These are phyloP conservation scores for Sporisorium sorghi DNA, from an alignment of 1,284 basidiomycete species.

Conservation along the genomic window DNA sequence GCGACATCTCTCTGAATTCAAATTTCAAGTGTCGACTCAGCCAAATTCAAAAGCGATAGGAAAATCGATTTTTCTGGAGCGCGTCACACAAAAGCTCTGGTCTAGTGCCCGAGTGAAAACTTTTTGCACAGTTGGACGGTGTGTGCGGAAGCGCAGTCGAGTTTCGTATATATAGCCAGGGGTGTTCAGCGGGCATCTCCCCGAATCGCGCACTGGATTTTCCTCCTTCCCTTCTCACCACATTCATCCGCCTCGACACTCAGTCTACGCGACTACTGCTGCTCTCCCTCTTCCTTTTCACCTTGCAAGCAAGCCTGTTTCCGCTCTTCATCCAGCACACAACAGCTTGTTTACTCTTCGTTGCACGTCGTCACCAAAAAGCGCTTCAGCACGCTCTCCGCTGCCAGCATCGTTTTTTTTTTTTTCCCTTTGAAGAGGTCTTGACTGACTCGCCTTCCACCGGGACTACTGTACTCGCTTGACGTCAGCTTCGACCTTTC, in stretches of 20 bases:
- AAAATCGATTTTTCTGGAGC: background rate
- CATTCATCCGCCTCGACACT: slow-evolving; percentile 51
- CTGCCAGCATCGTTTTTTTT: slow-evolving; percentile 22
- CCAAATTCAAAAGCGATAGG: slow-evolving; percentile 13
- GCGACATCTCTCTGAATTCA: background rate
- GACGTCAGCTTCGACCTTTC: slow-evolving; percentile 18
- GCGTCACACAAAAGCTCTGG: slow-evolving; percentile 23
- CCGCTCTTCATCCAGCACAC: slow-evolving; percentile 18
- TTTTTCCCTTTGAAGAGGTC: slow-evolving; percentile 43
- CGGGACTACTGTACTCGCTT: slow-evolving; percentile 12
- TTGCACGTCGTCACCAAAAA: slow-evolving; percentile 18
- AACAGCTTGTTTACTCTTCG: slow-evolving; percentile 26
- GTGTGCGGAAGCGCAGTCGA: background rate
- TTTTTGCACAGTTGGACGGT: slow-evolving; percentile 26
- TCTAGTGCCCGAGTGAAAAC: slow-evolving; percentile 15
- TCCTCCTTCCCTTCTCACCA: slow-evolving; percentile 49
- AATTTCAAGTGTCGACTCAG: slow-evolving; percentile 23
- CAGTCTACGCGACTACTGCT: slow-evolving; percentile 48
- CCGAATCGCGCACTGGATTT: slow-evolving; percentile 30
- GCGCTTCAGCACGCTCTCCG: slow-evolving; percentile 17
- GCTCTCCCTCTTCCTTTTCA: slow-evolving; percentile 13
- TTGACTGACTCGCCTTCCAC: slow-evolving; percentile 42
- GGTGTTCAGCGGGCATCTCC: slow-evolving; percentile 24
- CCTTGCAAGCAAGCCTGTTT: slow-evolving; percentile 20
- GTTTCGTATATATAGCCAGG: slow-evolving; percentile 37